These are phyloP conservation scores for Cornus controversa DNA, from an alignment of 148 eudicot genomes.

Conservation along the genomic window DNA sequence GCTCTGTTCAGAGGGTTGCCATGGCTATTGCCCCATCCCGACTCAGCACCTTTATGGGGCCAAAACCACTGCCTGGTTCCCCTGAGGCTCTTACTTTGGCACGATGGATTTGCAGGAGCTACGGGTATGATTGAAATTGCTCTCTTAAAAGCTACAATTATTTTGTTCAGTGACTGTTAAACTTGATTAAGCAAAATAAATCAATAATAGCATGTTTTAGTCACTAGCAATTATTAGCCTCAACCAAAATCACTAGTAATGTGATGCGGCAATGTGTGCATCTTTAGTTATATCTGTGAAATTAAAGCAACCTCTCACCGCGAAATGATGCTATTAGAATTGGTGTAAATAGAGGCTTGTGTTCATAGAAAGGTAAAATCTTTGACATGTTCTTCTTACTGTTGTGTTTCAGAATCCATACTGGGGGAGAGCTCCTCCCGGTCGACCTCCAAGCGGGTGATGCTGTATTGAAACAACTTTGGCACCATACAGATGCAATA, in stretches of 20 bases:
- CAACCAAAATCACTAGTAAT: too few species aligned
- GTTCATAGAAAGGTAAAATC: background rate
- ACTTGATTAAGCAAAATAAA: too few species aligned
- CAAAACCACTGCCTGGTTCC: slow-evolving; percentile 46
- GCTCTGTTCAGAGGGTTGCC: slow-evolving; percentile 65
- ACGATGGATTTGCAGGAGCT: slow-evolving; percentile 57
- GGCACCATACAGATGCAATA: slow-evolving; percentile 62
- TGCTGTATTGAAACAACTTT: slow-evolving; percentile 53
- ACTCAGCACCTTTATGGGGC: slow-evolving; percentile 25
- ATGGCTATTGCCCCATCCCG: slow-evolving; percentile 57
- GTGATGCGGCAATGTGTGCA: too few species aligned
- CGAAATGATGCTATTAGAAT: background rate
- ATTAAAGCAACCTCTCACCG: background rate
- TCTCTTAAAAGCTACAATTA: background rate
- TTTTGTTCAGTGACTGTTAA: too few species aligned
- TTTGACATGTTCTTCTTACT: background rate
- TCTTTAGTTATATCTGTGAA: too few species aligned
- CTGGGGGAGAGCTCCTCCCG: slow-evolving; percentile 46
- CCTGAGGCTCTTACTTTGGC: slow-evolving; percentile 65
- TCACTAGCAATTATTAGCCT: background rate
- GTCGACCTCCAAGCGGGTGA: slow-evolving; percentile 39
- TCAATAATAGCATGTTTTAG: too few species aligned
- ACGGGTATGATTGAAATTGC: slow-evolving; percentile 30
- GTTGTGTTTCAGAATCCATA: slow-evolving; percentile 40
- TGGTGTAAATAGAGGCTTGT: background rate